These are phyloP conservation scores for Leccinum subspadiceum DNA, from an alignment of 1,284 basidiomycete species.

Conservation along the genomic window DNA sequence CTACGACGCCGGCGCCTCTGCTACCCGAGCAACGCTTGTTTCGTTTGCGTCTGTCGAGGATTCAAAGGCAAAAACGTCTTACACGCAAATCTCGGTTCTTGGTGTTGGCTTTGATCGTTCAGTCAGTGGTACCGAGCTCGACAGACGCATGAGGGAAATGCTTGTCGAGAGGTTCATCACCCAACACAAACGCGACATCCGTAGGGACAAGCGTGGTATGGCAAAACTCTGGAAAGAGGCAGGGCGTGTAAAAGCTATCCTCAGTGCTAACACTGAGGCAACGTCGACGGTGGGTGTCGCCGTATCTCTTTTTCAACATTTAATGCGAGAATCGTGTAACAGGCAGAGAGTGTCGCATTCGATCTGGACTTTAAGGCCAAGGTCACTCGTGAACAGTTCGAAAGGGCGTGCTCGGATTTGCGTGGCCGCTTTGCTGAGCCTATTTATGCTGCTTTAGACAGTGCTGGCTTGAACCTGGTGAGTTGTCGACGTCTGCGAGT, in stretches of 20 bases:
- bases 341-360: slow-evolving; percentile 86
- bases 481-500: background rate
- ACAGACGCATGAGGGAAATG: slow-evolving; percentile 81
- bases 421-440: slow-evolving; percentile 67
- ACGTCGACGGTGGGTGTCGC: slow-evolving; percentile 56
- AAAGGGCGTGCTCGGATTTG: slow-evolving; percentile 66
- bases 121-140: slow-evolving; percentile 81
- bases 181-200: slow-evolving; percentile 63
- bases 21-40: slow-evolving; percentile 85
- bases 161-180: slow-evolving; percentile 75
- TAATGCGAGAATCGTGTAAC: slow-evolving; percentile 12
- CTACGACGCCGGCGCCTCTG: slow-evolving; percentile 91
- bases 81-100: slow-evolving; percentile 73
- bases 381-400: slow-evolving; percentile 77
- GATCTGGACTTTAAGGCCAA: slow-evolving; percentile 90
- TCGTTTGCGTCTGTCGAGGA: slow-evolving; percentile 65
- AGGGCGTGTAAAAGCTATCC: slow-evolving; percentile 84
- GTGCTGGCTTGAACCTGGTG: slow-evolving; percentile 69
- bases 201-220: slow-evolving; percentile 82
- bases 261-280: slow-evolving; percentile 91
- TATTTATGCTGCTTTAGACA: slow-evolving; percentile 72
- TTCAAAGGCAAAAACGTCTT: slow-evolving; percentile 48
- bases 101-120: slow-evolving; percentile 82
- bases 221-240: slow-evolving; percentile 95
- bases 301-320: background rate